phyloP scores from a whole-genome alignment of 2,329 filamentous ascomycete genomes.

The Metarhizium sp. region DNA sequence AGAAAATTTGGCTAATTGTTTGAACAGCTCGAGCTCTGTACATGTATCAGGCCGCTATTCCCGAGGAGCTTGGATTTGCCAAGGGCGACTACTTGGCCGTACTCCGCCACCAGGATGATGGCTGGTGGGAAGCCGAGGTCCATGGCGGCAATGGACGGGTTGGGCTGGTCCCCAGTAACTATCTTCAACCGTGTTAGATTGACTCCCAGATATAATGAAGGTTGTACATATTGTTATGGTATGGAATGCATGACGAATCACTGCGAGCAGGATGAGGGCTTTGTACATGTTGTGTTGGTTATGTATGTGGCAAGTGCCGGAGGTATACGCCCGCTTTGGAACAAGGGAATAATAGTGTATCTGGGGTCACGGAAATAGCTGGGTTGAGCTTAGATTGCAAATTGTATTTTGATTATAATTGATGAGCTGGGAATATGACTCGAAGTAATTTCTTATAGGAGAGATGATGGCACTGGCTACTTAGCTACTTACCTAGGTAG shows the following conservation, averaged over 20 bases:
- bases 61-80: slow-evolving; percentile 83
- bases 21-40: slow-evolving; percentile 82
- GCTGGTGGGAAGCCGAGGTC: slow-evolving; percentile 98
- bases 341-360: not conserved
- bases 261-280: not conserved
- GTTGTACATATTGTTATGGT: slow-evolving; percentile 1
- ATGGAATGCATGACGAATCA: not conserved
- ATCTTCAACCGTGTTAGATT: slow-evolving; percentile 43
- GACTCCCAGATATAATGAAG: not conserved
- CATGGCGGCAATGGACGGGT: slow-evolving; percentile 54
- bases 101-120: slow-evolving; percentile 86
- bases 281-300: slow-evolving; percentile 1
- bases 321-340: not conserved
- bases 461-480: no score
- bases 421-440: no score
- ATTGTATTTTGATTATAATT: no score
- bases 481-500: no score
- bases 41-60: slow-evolving; percentile 87
- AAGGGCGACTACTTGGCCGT: slow-evolving; percentile 91
- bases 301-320: not conserved
- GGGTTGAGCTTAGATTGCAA: no score
- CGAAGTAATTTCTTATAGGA: no score
- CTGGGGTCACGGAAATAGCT: no score
- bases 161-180: slow-evolving; percentile 60
- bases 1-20: not conserved